These are phyloP conservation scores for Crithidia expoeki DNA, from an alignment of 208 protist genomes.

Conservation along the genomic window DNA sequence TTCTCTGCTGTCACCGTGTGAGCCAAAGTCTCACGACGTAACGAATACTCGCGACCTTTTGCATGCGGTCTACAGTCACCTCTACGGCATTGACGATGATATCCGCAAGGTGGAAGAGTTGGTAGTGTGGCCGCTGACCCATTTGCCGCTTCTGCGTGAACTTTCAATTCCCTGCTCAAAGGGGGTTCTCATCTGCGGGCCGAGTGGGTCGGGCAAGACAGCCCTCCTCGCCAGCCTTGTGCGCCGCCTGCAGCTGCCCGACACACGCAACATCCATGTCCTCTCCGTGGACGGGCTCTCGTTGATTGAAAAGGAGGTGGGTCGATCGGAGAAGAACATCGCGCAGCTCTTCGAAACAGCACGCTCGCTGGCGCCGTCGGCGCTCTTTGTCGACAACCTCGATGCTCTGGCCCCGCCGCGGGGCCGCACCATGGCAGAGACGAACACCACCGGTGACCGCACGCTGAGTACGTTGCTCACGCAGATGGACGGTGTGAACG, in stretches of 20 bases:
- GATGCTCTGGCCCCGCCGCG: slow-evolving; percentile 89
- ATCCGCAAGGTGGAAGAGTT: slow-evolving; percentile 69
- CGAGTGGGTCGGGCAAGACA: slow-evolving; percentile 87
- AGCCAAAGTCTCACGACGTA: background rate
- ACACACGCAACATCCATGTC: slow-evolving; percentile 50
- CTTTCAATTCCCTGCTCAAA: slow-evolving; percentile 55
- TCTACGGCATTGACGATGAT: slow-evolving; percentile 64
- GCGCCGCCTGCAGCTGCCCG: slow-evolving; percentile 46
- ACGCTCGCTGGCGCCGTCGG: slow-evolving; percentile 66
- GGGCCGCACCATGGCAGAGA: slow-evolving; percentile 46
- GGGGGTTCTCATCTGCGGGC: slow-evolving; percentile 83
- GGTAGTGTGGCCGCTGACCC: slow-evolving; percentile 80
- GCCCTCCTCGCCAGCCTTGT: slow-evolving; percentile 64
- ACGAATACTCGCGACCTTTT: background rate
- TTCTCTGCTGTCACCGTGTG: background rate
- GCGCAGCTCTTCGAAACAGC: slow-evolving; percentile 77
- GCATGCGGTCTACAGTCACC: slow-evolving; percentile 36
- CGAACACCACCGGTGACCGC: slow-evolving; percentile 76
- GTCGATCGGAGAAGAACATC: slow-evolving; percentile 89
- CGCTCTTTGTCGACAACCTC: slow-evolving; percentile 93
- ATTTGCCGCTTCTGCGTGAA: slow-evolving; percentile 42
- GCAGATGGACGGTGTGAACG: slow-evolving; percentile 90
- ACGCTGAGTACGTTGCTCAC: slow-evolving; percentile 91
- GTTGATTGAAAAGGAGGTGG: slow-evolving; percentile 89
- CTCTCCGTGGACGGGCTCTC: slow-evolving; percentile 77